Conservation (phyloP, 352 stramenopile genomes). For the Phytophthora parvispora region DNA sequence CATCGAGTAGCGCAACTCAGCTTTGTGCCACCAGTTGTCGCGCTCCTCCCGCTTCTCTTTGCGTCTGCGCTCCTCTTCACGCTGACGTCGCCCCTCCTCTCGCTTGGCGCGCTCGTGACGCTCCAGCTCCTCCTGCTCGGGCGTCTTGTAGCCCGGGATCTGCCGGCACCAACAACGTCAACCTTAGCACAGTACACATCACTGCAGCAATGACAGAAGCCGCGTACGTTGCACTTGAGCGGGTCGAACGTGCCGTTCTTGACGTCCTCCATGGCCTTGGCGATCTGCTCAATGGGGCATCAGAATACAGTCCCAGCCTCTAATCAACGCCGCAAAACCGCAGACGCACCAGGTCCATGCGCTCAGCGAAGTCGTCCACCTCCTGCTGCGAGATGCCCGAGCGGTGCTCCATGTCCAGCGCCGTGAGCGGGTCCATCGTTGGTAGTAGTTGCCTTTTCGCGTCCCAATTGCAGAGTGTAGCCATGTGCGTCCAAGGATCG, state of each 20-base stretch:
- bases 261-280: slow-evolving; percentile 82
- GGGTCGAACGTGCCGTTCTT: slow-evolving; percentile 86
- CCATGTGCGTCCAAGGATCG: slow-evolving; percentile 25
- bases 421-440: slow-evolving; percentile 65
- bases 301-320: not conserved
- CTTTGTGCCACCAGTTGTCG: slow-evolving; percentile 76
- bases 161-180: slow-evolving; percentile 24
- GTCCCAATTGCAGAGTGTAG: slow-evolving; percentile 10
- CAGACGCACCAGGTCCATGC: slow-evolving; percentile 73
- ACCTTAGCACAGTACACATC: not conserved
- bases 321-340: not conserved
- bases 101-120: slow-evolving; percentile 39
- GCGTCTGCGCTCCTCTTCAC: slow-evolving; percentile 49
- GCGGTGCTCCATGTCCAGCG: slow-evolving; percentile 81
- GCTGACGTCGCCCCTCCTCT: slow-evolving; percentile 50
- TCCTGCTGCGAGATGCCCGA: slow-evolving; percentile 72
- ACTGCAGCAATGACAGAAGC: not conserved
- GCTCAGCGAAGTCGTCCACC: slow-evolving; percentile 71
- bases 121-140: slow-evolving; percentile 76
- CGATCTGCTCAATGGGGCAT: slow-evolving; percentile 54
- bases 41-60: slow-evolving; percentile 68
- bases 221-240: slow-evolving; percentile 66
- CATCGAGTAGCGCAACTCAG: slow-evolving; percentile 63
- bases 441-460: too few species aligned
- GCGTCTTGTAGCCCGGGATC: slow-evolving; percentile 84